Base-by-base conservation (phyloP, 805 yeast species). In the Torulaspora quercuum region DNA sequence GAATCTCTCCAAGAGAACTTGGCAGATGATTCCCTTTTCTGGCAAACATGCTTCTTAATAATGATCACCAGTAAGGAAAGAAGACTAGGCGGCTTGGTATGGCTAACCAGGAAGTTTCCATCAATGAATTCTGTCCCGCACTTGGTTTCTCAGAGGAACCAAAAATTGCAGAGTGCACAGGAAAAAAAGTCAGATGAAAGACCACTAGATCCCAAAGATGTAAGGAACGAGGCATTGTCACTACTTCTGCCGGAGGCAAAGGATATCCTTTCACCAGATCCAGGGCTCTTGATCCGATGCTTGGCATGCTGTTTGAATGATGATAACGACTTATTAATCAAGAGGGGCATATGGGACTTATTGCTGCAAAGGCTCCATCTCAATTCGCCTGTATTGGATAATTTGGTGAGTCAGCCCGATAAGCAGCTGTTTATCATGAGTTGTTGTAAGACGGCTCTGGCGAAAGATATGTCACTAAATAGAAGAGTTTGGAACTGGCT, bases 401-500 rank as follows among this genome's bases (percentile, higher is more conserved):
- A 56, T 2, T 42, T 78, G 7, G 65, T 77, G 1, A 60, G 76
- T 1, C 49, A 61, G 0, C 63, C 68, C 5, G 95, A 87, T 50
- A 71, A 74, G 31, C 72, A 75, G 42, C 49, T 72, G 19, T 61
- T 88, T 24, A 57, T 87, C 11, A 65, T 80, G 60, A 68, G 78
- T 7, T 80, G 88, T 24, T 73, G 87, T 16, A 61, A 70, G 7
- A 78, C 89, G 0, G 81, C 92, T 2, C 64, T 87, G 28, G 76
- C 82, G 29, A 80, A 80, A 49, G 99, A 92, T 59, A 87, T 92
- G 96, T 87, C 97, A 6, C 70, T 92, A 41, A 92, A 92, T 59
- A 72, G 98, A 60, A 73, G 99, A 50, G 69, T 92, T 13, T 89
- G 97, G 96, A 80, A 73, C 41, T 92, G 96, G 95, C 64, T 92